Evolutionary conservation across 305 asterid species (phyloP).

Genomic region (Solanum hybrid): DNA sequence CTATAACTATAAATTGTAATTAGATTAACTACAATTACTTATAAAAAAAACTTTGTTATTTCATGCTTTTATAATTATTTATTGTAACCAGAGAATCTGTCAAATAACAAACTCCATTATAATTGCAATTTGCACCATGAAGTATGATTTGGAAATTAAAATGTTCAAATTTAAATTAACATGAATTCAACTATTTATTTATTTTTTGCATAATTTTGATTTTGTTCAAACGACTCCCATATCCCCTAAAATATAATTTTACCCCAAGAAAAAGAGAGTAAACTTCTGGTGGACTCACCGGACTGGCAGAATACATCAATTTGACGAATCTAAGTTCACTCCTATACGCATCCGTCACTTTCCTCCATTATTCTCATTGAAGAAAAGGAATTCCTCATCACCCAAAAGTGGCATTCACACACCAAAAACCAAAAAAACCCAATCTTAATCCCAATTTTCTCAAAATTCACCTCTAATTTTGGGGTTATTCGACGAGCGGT

Average conservation of each 20-base stretch:
- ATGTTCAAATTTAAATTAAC: not conserved
- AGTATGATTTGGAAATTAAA: not conserved
- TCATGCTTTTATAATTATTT: too few relatives aligned
- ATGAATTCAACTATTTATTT: not conserved
- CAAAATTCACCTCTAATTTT: not conserved
- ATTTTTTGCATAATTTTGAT: not conserved
- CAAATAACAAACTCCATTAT: not conserved
- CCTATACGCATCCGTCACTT: not conserved
- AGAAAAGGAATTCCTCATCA: not conserved
- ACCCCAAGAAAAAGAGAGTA: not conserved
- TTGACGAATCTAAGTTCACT: not conserved
- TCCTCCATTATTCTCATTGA: not conserved
- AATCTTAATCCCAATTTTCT: not conserved
- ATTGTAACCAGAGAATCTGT: not conserved
- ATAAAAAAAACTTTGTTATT: rapidly evolving
- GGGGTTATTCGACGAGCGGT: not conserved
- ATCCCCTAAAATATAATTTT: not conserved
- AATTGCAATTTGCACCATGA: not conserved
- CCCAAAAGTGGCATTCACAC: not conserved
- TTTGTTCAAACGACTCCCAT: not conserved
- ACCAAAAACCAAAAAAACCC: not conserved
- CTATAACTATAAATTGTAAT: not conserved
- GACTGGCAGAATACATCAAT: not conserved
- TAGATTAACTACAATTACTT: not conserved
- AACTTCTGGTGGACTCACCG: slow-evolving; percentile 1